Base-by-base conservation (phyloP, 257 asterid genomes). In the Petunia secreta region DNA sequence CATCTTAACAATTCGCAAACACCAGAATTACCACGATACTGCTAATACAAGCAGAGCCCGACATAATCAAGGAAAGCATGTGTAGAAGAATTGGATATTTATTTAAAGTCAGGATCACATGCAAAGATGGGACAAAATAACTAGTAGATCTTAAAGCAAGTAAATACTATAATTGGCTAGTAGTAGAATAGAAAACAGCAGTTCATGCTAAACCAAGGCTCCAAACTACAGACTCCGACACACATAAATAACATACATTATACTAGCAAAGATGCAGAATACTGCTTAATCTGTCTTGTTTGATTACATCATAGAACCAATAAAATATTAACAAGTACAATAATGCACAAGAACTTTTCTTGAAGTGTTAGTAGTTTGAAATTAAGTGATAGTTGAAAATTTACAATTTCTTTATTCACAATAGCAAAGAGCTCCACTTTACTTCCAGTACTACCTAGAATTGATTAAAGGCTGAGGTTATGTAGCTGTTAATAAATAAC, bases 81-180 rank as follows among this genome's bases (percentile, higher is more conserved):
- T 1, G 9, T 63, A 63, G n/a, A 63, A 64, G 1, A 50, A 0
- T 64, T 64, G 50, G 71, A 64, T 37, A 25, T 25, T 25, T 25
- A 58, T 58, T 36, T 3, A 50, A 10, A 13, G 25, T 74, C 13
- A 6, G 1, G 48, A 74, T 2, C 78, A 74, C 79, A 52, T 36
- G 79, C 63, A 34, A 74, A 74, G 52, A 52, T 53, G 4, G 59
- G 63, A 52, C 62, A 62, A 2, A 57, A 75, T 1, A 75, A 41
- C 63, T 11, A 52, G 59, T 52, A 74, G 34, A 74, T 53, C 79
- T 74, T 5, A 52, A 36, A 36, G 34, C 7, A 74, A 25, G 50
- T 74, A 50, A 64, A 13, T 39, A 39, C 73, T 64, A 5, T 64
- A 5, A 36, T 36, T 38, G 5, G 71, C 25, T 63, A 11, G 46